phyloP scores from a whole-genome alignment of 306 rosid genomes.

The Begonia masoniana region DNA sequence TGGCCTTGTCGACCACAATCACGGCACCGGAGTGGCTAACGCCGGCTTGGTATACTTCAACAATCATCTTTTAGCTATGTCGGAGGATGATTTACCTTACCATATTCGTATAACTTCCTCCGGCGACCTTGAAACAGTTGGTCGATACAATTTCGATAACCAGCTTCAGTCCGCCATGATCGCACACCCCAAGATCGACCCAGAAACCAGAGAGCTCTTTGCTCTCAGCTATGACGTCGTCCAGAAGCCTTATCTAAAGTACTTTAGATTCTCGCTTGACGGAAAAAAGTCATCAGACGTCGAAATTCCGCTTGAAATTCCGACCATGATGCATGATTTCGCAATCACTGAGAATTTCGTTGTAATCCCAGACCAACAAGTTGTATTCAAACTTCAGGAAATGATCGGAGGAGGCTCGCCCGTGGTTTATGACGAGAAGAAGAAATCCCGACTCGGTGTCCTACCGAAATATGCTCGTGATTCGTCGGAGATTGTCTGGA shows the following conservation, averaged over 20 bases:
- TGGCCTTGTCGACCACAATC: slow-evolving; percentile 1
- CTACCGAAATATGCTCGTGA: no score
- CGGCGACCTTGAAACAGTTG: slow-evolving; percentile 2
- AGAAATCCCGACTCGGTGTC: no score
- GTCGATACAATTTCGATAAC: not conserved
- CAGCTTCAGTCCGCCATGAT: slow-evolving; percentile 1
- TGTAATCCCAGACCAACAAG: not conserved
- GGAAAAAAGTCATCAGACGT: not conserved
- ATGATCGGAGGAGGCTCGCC: slow-evolving; percentile 1
- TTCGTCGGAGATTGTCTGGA: no score
- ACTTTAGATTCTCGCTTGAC: not conserved
- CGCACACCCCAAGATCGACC: not conserved
- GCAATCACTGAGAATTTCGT: not conserved
- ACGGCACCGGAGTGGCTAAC: not conserved
- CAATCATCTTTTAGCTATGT: not conserved
- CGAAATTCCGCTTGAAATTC: not conserved
- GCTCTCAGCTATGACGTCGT: not conserved
- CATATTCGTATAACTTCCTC: not conserved
- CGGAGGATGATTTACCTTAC: not conserved
- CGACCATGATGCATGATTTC: not conserved
- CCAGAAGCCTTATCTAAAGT: not conserved
- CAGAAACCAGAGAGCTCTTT: not conserved
- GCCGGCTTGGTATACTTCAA: not conserved
- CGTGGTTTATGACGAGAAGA: not conserved
- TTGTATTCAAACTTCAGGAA: not conserved